Evolutionary conservation across 352 stramenopile species (phyloP).

Genomic region (Pelagophyceae sp.): DNA sequence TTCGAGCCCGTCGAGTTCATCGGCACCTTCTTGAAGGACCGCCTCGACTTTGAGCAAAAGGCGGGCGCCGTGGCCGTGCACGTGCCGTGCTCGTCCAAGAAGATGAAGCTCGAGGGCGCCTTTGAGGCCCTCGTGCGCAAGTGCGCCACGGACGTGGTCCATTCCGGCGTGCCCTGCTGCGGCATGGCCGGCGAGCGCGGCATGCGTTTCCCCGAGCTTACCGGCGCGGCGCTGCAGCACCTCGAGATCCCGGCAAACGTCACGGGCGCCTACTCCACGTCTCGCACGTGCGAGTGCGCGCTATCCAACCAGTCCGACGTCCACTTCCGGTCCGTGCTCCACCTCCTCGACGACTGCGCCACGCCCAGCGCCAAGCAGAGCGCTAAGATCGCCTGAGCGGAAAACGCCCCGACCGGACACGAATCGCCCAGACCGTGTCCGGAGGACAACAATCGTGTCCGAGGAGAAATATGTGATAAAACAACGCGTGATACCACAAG

Average conservation of each 20-base stretch:
- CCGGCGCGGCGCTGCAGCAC: neutral
- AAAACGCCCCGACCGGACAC: too few relatives aligned
- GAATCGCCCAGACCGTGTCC: too few relatives aligned
- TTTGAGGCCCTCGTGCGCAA: conserved; percentile 9
- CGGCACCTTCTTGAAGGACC: neutral
- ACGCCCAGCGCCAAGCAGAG: neutral
- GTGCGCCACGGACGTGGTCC: neutral
- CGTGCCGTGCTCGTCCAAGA: conserved; percentile 16
- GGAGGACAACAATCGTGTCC: too few relatives aligned
- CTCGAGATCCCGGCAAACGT: neutral
- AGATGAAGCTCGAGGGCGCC: conserved; percentile 13
- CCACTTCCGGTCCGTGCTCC: conserved; percentile 14
- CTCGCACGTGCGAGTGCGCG: conserved; percentile 10
- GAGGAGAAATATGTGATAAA: too few relatives aligned
- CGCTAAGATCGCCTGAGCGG: neutral
- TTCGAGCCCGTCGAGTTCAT: conserved; percentile 17
- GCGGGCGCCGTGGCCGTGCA: neutral
- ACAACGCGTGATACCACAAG: too few relatives aligned
- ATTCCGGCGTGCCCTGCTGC: conserved; percentile 1
- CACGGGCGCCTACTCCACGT: conserved; percentile 5
- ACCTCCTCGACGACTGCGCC: conserved; percentile 11
- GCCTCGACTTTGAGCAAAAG: conserved; percentile 11
- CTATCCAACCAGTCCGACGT: conserved; percentile 8
- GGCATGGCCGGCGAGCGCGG: conserved; percentile 15
- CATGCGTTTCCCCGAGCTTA: conserved; percentile 1